Evolutionary conservation across 169 alveolate genomes (phyloP).

Genomic region (Nephromyces sp.): DNA sequence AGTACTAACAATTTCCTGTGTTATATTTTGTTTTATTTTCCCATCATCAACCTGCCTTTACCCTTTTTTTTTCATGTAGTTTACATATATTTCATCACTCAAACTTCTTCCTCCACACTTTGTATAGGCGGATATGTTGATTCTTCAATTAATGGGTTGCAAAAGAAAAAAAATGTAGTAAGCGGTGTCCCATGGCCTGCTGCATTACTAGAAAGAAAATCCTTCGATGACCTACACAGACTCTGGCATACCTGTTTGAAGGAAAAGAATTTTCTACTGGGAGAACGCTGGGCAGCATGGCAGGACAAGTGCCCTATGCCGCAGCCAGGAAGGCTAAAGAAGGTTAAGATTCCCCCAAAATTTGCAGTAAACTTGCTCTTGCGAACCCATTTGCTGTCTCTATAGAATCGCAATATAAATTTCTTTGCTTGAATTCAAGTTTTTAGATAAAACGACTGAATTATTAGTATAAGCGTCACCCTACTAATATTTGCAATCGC

Average conservation of each 20-base stretch:
- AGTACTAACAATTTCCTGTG: too few species aligned
- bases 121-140: constrained; percentile 61
- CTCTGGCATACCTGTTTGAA: constrained; percentile 63
- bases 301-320: constrained; percentile 50
- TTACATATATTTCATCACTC: too few species aligned
- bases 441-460: neutral
- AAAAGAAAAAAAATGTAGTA: constrained; percentile 46
- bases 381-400: too few species aligned
- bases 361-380: neutral
- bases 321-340: constrained; percentile 64
- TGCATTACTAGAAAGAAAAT: constrained; percentile 54
- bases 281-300: constrained; percentile 62
- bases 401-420: too few species aligned
- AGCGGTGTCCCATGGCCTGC: constrained; percentile 77
- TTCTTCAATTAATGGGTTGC: constrained; percentile 45
- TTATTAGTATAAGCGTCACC: neutral
- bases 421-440: neutral
- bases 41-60: too few species aligned
- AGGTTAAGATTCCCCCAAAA: constrained; percentile 38
- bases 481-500: too few species aligned
- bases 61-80: too few species aligned
- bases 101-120: too few species aligned
- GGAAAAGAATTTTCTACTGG: constrained; percentile 63
- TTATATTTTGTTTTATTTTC: too few species aligned
- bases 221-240: constrained; percentile 66